A percentile compares a stretch with the other conserved stretches of the same genome.
These are phyloP conservation scores for Cylindricascospora bacillispora DNA, from an alignment of 1,139 yeast species.

Conservation along the genomic window DNA sequence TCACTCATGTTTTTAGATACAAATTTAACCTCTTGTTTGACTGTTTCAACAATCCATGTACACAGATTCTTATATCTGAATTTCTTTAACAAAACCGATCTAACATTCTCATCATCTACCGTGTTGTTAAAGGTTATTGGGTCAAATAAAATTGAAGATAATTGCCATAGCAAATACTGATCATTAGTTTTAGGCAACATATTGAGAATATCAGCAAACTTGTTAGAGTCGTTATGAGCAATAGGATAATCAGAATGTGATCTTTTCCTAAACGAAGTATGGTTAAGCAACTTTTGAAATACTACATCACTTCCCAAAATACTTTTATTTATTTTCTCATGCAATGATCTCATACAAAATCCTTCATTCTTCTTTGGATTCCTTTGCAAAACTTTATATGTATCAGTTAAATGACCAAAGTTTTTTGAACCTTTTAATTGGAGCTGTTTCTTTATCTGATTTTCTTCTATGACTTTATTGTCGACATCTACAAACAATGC, in stretches of 20 bases:
- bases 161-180: slow-evolving; percentile 32
- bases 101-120: slow-evolving; percentile 21
- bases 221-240: slow-evolving; percentile 16
- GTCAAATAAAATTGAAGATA: slow-evolving; percentile 52
- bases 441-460: slow-evolving; percentile 21
- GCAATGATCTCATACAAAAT: neutral
- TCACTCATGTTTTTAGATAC: slow-evolving; percentile 9
- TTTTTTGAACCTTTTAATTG: slow-evolving; percentile 10
- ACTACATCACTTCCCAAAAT: slow-evolving; percentile 6
- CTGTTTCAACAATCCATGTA: slow-evolving; percentile 45
- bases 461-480: slow-evolving; percentile 18
- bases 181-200: slow-evolving; percentile 8
- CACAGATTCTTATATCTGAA: slow-evolving; percentile 37
- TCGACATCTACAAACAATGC: slow-evolving; percentile 43
- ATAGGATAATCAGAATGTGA: slow-evolving; percentile 24
- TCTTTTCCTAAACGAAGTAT: slow-evolving; percentile 13
- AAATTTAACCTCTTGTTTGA: slow-evolving; percentile 34
- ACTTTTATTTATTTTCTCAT: slow-evolving; percentile 1
- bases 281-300: slow-evolving; percentile 10
- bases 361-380: neutral
- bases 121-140: slow-evolving; percentile 17
- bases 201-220: slow-evolving; percentile 13
- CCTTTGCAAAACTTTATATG: neutral
- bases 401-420: too few relatives aligned
- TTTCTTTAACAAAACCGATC: slow-evolving; percentile 27